Percentiles rank a stretch among this genome's conserved stretches.
Evolutionary conservation across 2,329 filamentous ascomycete genomes (phyloP).

Genomic region (Scorias spongiosa): DNA sequence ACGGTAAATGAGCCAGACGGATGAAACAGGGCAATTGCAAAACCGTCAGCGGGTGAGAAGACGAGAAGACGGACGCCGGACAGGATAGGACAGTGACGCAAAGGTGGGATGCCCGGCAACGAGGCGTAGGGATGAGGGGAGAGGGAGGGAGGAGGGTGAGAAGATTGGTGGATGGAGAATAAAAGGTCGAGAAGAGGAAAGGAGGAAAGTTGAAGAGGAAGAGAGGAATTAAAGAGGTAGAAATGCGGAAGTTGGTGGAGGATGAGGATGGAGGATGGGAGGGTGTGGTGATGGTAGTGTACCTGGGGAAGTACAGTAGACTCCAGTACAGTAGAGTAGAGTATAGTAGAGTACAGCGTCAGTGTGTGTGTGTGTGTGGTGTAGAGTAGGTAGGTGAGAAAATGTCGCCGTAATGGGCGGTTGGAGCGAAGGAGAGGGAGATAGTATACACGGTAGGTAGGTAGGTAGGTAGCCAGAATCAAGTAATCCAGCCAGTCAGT

Average conservation of each 20-base stretch:
- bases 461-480: too few species aligned
- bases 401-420: background rate
- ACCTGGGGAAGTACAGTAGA: slow-evolving; percentile 1
- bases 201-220: slow-evolving; percentile 1
- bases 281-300: background rate
- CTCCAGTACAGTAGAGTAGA: background rate
- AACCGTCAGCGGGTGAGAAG: background rate
- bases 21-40: background rate
- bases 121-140: background rate
- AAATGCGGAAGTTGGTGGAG: background rate
- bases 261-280: background rate
- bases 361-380: background rate
- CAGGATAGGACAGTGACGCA: too few species aligned
- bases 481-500: too few species aligned
- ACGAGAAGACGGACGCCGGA: too few species aligned
- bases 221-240: slow-evolving; percentile 4
- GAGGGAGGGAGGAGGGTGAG: background rate
- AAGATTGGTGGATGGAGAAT: background rate
- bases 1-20: background rate
- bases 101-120: too few species aligned
- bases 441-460: too few species aligned
- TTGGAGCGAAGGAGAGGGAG: too few species aligned
- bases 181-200: background rate
- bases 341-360: background rate
- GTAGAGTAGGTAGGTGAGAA: background rate